Conservation (phyloP, 192 early-diverging fungal genomes). For the Coemansia sp. region DNA sequence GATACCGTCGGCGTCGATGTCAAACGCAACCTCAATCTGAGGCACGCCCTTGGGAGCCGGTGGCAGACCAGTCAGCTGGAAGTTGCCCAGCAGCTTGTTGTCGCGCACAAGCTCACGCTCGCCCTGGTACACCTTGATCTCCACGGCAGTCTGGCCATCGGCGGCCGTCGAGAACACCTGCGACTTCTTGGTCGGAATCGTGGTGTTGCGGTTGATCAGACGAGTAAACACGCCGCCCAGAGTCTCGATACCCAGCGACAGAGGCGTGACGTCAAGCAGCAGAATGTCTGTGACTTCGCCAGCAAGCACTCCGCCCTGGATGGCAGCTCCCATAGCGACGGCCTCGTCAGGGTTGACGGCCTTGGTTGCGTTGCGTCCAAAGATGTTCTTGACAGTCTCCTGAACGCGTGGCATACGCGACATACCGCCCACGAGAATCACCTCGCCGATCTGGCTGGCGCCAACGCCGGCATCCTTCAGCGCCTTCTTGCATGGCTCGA, state of each 20-base stretch:
- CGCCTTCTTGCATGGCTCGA: constrained; percentile 93
- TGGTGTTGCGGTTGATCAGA: constrained; percentile 96
- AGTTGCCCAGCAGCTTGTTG: constrained; percentile 98
- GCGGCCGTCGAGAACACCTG: constrained; percentile 99
- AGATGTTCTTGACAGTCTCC: constrained; percentile 85
- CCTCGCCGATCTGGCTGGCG: constrained; percentile 84
- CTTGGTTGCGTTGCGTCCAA: constrained; percentile 91
- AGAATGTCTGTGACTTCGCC: constrained; percentile 96
- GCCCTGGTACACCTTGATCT: constrained; percentile 98
- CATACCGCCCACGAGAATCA: constrained; percentile 98
- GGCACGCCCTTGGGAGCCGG: constrained; percentile 97
- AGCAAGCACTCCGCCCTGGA: constrained; percentile 97
- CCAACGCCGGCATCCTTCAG: constrained; percentile 90
- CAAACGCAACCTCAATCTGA: constrained; percentile 97
- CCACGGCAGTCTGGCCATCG: constrained; percentile 96
- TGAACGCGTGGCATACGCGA: constrained; percentile 96
- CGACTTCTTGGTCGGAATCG: constrained; percentile 99
- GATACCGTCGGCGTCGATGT: constrained; percentile 99
- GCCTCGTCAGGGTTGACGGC: constrained; percentile 98
- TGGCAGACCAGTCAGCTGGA: constrained; percentile 92
- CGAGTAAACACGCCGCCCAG: constrained; percentile 97
- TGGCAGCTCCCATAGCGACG: constrained; percentile 95
- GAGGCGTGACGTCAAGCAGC: constrained; percentile 94
- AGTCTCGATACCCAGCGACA: constrained; percentile 98
- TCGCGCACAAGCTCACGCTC: constrained; percentile 96